Evolutionary conservation across 108 stramenopile species (phyloP), one percentile per base, ranked within the genome.

Genomic region (Chaetoceros muelleri): DNA sequence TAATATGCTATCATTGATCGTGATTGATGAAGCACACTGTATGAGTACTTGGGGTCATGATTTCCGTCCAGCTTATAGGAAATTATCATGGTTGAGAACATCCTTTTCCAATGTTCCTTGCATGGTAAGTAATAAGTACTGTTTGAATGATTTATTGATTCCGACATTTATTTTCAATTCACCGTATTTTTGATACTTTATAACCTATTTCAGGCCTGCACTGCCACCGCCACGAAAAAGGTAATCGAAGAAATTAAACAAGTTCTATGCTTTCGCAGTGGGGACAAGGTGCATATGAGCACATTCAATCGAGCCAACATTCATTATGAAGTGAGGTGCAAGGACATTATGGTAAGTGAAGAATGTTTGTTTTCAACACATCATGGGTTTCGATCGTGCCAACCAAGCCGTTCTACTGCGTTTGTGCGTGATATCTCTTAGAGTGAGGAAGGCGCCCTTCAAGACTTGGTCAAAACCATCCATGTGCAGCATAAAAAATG

Each of bases 21-120:
- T 95, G 7, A 71, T 99, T 27, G 98, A 99, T 60, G 98, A 99
- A 64, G 95, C 96, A 24, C 98, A 99, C 70, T 98, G 98, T 73
- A 48, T 96, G 19, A 83, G 84, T 28, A 73, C 80, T 44, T 92
- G 85, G 94, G 96, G 96, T 46, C 95, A 98, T 74, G 96, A 96
- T 72, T 96, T 95, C 67, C 82, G 81, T 53, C 65, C 75, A 18
- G 81, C 80, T 24, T 86, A 79, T 66, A 73, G 72, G 46, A 69
- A 75, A 55, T 55, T 90, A 20, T 40, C 56, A 28, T 92, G 70
- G 58, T 63, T 98, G 2, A 81, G 94, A 47, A 65, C 65, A 16
- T 48, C 75, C 17, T 97, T 91, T 64, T 93, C 90, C 3, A 55
- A 79, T 28, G 65, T 94, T 7, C 94, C 95, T 17, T 69, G 87